These are phyloP conservation scores for Laburnicola sp. DNA, from an alignment of 2,329 filamentous ascomycete genomes.

Conservation along the genomic window DNA sequence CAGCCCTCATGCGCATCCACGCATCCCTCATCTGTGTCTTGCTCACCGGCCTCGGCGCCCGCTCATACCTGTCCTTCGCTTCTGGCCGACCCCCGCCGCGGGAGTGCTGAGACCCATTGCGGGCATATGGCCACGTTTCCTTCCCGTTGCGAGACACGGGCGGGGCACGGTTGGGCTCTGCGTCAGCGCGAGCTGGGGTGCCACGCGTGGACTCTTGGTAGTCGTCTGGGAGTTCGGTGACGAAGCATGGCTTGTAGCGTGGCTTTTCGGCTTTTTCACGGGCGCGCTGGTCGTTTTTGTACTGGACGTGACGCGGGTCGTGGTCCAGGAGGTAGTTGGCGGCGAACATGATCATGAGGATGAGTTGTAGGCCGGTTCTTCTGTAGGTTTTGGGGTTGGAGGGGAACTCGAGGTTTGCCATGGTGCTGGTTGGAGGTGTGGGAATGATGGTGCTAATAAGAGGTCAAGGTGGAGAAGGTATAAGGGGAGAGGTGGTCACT, in stretches of 20 bases:
- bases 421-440: not conserved
- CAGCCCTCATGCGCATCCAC: conserved; percentile 18
- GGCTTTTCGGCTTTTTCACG: not conserved
- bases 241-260: not conserved
- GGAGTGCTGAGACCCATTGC: not conserved
- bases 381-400: conserved; percentile 9
- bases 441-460: no score
- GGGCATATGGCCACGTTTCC: conserved; percentile 5
- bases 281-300: conserved; percentile 1
- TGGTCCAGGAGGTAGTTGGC: conserved; percentile 15
- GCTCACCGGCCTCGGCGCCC: not conserved
- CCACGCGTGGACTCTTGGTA: not conserved
- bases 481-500: not conserved
- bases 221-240: not conserved
- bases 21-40: conserved; percentile 19
- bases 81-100: no score
- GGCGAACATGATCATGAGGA: conserved; percentile 12
- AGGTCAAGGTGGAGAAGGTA: not conserved
- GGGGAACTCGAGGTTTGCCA: not conserved
- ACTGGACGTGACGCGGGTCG: conserved; percentile 13
- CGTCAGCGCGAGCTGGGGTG: not conserved
- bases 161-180: not conserved
- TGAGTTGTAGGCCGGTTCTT: conserved; percentile 5
- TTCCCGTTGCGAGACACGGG: not conserved
- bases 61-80: not conserved